Conservation (phyloP, 768 basidiomycete genomes). For the Glaciozyma martinii region DNA sequence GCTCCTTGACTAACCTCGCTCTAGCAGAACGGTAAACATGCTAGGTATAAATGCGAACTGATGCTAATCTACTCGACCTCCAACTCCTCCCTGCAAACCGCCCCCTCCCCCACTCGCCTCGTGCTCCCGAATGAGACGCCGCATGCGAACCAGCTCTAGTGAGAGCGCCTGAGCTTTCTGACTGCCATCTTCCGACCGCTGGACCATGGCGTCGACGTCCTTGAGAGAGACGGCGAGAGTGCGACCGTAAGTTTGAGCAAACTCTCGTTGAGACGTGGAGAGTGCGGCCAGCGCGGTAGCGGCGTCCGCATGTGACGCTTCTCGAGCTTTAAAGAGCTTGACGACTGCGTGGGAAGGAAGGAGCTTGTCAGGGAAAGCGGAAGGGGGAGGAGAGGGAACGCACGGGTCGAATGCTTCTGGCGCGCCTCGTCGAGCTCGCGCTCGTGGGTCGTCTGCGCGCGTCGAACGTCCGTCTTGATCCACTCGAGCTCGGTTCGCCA, state of each 20-base stretch:
- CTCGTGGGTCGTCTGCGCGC: constrained; percentile 59
- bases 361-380: neutral
- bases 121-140: constrained; percentile 6
- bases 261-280: neutral
- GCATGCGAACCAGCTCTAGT: constrained; percentile 6
- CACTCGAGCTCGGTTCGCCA: constrained; percentile 67
- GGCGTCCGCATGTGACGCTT: neutral
- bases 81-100: no score
- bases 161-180: constrained; percentile 1
- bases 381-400: neutral
- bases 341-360: constrained; percentile 2
- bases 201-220: neutral
- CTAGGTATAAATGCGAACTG: neutral
- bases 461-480: constrained; percentile 63
- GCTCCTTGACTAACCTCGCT: no score
- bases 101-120: no score
- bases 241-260: neutral
- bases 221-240: neutral
- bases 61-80: neutral
- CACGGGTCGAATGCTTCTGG: constrained; percentile 51
- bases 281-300: neutral
- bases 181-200: neutral
- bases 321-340: neutral
- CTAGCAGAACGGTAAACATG: no score
- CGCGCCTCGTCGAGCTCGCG: constrained; percentile 57